Conservation (phyloP, 164 flowering plant genomes). For the Vitis rotundifolia region DNA sequence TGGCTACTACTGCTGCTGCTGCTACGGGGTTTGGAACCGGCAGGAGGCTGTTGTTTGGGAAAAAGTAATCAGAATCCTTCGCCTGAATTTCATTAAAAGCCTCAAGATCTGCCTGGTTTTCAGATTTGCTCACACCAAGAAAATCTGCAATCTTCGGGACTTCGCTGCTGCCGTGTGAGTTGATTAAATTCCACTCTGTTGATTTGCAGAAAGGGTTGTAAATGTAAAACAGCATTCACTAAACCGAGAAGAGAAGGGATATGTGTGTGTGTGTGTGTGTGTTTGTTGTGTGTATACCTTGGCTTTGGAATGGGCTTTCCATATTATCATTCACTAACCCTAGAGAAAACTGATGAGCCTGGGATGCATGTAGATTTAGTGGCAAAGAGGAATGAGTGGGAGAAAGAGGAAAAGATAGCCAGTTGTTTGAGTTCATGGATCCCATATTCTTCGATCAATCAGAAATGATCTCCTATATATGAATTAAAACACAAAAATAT, state of each 20-base stretch:
- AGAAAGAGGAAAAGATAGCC: slow-evolving; percentile 81
- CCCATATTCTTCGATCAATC: slow-evolving; percentile 17
- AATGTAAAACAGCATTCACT: too few relatives aligned
- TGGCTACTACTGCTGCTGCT: slow-evolving; percentile 9
- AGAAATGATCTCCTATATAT: background rate
- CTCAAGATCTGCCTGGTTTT: slow-evolving; percentile 50
- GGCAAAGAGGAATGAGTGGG: slow-evolving; percentile 60
- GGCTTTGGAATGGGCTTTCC: slow-evolving; percentile 59
- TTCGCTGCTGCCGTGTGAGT: slow-evolving; percentile 38
- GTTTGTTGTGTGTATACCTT: slow-evolving; percentile 39
- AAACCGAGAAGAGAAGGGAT: too few relatives aligned
- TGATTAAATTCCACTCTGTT: slow-evolving; percentile 72
- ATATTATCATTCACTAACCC: slow-evolving; percentile 57
- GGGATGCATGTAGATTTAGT: slow-evolving; percentile 45
- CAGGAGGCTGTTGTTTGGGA: slow-evolving; percentile 33
- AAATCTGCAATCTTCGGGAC: slow-evolving; percentile 85
- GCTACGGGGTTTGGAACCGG: slow-evolving; percentile 29
- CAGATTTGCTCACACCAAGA: slow-evolving; percentile 68
- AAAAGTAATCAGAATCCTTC: slow-evolving; percentile 47
- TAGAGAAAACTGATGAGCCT: slow-evolving; percentile 59
- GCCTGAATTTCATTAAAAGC: slow-evolving; percentile 45
- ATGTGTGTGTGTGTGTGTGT: too few relatives aligned
- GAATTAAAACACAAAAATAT: background rate
- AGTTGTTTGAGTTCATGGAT: slow-evolving; percentile 80
- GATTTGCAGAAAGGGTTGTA: too few relatives aligned